Base-by-base conservation (phyloP, 176 grass and related monocot genomes). In the Oryza officinalis region DNA sequence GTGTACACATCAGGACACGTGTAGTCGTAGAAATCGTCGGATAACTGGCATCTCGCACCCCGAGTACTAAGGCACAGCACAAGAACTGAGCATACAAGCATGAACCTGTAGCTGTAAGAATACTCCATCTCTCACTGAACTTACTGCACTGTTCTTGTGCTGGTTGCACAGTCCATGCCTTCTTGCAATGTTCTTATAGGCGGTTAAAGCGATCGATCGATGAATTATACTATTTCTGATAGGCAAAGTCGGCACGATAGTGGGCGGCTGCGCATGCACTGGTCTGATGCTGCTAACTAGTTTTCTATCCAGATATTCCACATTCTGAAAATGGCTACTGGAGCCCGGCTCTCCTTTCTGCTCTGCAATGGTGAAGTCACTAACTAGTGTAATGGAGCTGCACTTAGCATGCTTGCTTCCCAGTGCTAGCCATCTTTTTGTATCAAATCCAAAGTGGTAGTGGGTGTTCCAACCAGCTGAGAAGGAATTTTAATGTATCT, bases 1-100 rank as follows among this genome's bases (percentile, higher is more conserved):
- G 3, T 20, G 59, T 87, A 63, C 31, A 90, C 46, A 25, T 88
- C 75, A 40, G 94, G 94, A 69, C 94, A 97, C 6, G 45, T 88
- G 2, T 45, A 10, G 17, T 33, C 27, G 8, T 94, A 97, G 67
- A 83, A 97, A 70, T 82, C 10, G 14, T 20, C 2, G 5, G 76
- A 85, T 37, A 94, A 82, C 76, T 96, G 57, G 25, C 80, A 85
- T 38, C 63, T 84, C 12, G 7, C 79, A 1, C 52, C 74, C 49
- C 12, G 69, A 68, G 12, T 76, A 64, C 68, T 66, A 4, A 87
- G 63, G 64, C 91, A 88, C 47, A 89, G 32, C 3, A 79, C 60
- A 31, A 97, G 28, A 30, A 88, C 26, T 30, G 84, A 81, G 46
- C 67, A 79, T 65, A 69, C 32, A 67, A 97, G 45, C 46, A 88